These are phyloP conservation scores for Venustampulla echinocandica DNA, from an alignment of 495 filamentous ascomycete genomes.

Conservation along the genomic window DNA sequence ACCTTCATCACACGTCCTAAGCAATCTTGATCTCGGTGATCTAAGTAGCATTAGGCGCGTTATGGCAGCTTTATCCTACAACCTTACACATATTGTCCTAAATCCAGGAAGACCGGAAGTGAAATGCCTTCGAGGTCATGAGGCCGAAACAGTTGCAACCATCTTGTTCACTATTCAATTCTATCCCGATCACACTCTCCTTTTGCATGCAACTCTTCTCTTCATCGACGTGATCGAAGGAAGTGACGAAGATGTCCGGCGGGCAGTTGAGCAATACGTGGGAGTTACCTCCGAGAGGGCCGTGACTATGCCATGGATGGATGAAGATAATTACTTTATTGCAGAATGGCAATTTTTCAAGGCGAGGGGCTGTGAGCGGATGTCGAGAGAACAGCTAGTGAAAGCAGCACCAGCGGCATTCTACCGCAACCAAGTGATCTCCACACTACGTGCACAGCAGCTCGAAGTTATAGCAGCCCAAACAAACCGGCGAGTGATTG, in stretches of 20 bases:
- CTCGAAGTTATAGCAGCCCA: background rate
- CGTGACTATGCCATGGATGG: no score
- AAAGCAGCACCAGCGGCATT: no score
- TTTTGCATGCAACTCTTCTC: background rate
- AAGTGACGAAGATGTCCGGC: background rate
- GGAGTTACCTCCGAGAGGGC: no score
- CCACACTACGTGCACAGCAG: background rate
- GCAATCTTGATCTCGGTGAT: background rate
- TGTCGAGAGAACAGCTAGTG: no score
- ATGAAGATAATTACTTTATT: no score
- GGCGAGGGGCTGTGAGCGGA: no score
- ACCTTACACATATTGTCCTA: background rate
- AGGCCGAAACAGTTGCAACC: background rate
- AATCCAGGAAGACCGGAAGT: background rate
- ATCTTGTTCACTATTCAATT: background rate
- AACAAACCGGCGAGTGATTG: background rate
- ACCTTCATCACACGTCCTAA: background rate
- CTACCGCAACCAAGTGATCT: background rate
- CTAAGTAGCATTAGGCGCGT: background rate
- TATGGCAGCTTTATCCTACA: background rate
- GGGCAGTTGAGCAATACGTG: background rate
- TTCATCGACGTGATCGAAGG: background rate
- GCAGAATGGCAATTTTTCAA: no score
- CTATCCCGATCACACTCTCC: background rate
- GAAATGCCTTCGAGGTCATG: background rate